Base-by-base conservation (phyloP, 2,329 filamentous ascomycete species). In the Xylariaceae sp. region DNA sequence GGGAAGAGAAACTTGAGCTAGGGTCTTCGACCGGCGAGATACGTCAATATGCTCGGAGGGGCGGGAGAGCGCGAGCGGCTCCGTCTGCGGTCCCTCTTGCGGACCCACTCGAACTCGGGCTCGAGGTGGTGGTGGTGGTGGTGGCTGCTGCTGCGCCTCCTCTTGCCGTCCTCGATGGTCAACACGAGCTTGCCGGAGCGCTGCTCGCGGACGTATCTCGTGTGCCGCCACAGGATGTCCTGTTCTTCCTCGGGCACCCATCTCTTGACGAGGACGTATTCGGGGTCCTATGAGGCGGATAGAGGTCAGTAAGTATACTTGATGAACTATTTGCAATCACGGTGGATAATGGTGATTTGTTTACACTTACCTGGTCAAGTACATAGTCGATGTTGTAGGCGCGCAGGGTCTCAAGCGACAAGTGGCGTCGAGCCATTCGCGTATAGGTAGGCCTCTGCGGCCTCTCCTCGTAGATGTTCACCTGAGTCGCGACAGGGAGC, bases 171-270 rank as follows among this genome's bases (percentile, higher is more conserved):
- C 44, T 74, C 70, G 34, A 77, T 63, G 38, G 61, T 54, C 40
- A 71, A 59, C 12, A 72, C 61, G 29, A 69, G 58, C 51, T 67
- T 70, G 27, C 60, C 54, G 31, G 56, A 58, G 5, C 69, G 66
- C 56, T 68, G 70, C 53, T 79, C 74, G n/a, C 80, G 78, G 46
- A 86, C 59, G 30, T 71, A 65, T 45, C 71, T 71, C 3, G 84
- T 87, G 62, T 88, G 83, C 30, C 76, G 73, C 73, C 85, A 89
- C 34, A 88, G 72, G 40, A 78, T 67, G 42, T 86, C 75, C 54
- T 87, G 84, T 56, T 87, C 76, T 45, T 76, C 74, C 50, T 87
- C 79, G 3, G 77, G 74, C 36, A 88, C 78, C 77, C 78, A 85
- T 40, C 78, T 71, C 61, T 83, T 85, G 63, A 88, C 83, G 43